These are phyloP conservation scores for Fagopyrum homotropicum DNA, from an alignment of 148 eudicot genomes.

Conservation along the genomic window DNA sequence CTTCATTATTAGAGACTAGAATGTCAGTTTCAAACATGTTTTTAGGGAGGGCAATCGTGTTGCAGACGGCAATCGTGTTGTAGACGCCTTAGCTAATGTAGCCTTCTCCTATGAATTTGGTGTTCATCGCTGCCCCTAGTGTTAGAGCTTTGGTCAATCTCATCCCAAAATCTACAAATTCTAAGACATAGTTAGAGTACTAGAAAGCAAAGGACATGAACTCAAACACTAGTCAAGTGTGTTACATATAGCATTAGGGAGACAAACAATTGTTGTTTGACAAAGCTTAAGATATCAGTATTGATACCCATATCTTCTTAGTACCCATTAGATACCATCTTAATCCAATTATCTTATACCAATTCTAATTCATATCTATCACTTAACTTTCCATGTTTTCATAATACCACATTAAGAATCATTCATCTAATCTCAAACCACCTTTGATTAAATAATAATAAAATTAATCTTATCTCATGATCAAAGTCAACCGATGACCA, in stretches of 20 bases:
- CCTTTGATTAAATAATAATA: background rate
- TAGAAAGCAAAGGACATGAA: background rate
- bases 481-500: slow-evolving; percentile 9
- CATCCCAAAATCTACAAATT: too few species aligned
- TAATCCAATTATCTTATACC: background rate
- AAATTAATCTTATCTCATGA: background rate
- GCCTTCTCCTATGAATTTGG: too few species aligned
- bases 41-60: too few species aligned
- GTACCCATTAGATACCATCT: background rate
- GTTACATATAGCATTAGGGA: background rate
- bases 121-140: too few species aligned
- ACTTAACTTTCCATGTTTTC: background rate
- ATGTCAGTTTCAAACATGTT: too few species aligned
- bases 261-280: background rate
- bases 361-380: background rate
- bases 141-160: too few species aligned
- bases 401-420: background rate
- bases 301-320: slow-evolving; percentile 5
- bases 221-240: background rate
- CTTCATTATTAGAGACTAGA: too few species aligned
- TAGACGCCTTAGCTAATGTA: too few species aligned
- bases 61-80: too few species aligned
- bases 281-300: slow-evolving; percentile 11
- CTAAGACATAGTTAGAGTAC: too few species aligned
- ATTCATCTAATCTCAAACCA: background rate